Percentiles rank a stretch among this genome's conserved stretches.
These are phyloP conservation scores for Fusarium buharicum DNA, from an alignment of 2,329 filamentous ascomycete species.

Conservation along the genomic window DNA sequence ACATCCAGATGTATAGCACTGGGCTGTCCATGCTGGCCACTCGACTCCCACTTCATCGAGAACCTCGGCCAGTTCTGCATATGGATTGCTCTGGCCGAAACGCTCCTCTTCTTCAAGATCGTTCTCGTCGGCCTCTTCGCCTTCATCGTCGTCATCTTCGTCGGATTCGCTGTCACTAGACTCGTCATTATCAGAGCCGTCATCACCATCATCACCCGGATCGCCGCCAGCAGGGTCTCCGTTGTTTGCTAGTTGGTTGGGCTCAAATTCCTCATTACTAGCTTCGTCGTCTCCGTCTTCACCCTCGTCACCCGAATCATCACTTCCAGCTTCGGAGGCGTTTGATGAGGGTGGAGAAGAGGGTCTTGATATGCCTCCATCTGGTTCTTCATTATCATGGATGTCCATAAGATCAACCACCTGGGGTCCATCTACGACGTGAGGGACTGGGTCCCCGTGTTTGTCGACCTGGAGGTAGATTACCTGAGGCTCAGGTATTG, in stretches of 20 bases:
- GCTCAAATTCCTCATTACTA: neutral
- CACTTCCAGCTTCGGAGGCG: neutral
- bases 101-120: neutral
- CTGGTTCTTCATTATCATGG: neutral
- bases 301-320: neutral
- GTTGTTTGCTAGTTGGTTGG: neutral
- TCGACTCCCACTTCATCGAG: neutral
- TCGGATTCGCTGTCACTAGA: neutral
- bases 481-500: neutral
- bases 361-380: no score
- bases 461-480: neutral
- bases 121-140: neutral
- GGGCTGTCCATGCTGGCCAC: neutral
- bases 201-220: neutral
- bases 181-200: neutral
- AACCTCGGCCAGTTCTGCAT: neutral
- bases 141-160: neutral
- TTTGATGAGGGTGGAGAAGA: no score
- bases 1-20: slow-evolving; percentile 6
- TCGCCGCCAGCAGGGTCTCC: neutral
- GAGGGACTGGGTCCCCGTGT: neutral
- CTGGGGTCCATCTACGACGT: neutral
- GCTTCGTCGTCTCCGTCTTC: neutral
- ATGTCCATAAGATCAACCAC: slow-evolving; percentile 5
- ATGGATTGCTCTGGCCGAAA: neutral